Evolutionary conservation across 2,329 filamentous ascomycete species (phyloP).

Genomic region (Fusarium sp.): DNA sequence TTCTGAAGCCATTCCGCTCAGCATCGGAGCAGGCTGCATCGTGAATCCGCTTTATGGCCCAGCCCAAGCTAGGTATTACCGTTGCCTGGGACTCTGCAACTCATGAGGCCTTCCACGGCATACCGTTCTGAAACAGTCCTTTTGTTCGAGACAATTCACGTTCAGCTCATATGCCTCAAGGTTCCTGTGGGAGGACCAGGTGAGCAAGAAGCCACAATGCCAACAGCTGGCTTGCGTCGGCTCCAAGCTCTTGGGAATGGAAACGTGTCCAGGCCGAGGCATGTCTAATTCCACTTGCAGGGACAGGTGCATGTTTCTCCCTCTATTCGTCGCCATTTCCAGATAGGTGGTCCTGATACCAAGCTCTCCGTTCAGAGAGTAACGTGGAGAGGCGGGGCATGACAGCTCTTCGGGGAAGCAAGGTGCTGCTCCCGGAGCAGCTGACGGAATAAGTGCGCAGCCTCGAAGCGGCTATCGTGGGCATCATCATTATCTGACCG

Average conservation of each 20-base stretch:
- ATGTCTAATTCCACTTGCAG: conserved; percentile 2
- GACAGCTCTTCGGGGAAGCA: conserved; percentile 42
- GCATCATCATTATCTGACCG: conserved; percentile 16
- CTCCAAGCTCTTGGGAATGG: conserved; percentile 26
- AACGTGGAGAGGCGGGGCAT: conserved; percentile 37
- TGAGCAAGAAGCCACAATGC: not conserved
- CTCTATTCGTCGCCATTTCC: conserved; percentile 10
- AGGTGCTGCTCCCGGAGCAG: conserved; percentile 37
- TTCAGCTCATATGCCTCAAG: not conserved
- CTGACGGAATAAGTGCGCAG: conserved; percentile 42
- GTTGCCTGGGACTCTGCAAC: not conserved
- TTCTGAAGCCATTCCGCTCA: not conserved
- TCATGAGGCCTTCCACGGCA: not conserved
- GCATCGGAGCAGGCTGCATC: not conserved
- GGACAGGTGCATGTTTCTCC: conserved; percentile 1
- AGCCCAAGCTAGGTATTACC: not conserved
- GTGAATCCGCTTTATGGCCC: not conserved
- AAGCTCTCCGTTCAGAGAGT: conserved; percentile 19
- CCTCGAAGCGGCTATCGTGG: conserved; percentile 30
- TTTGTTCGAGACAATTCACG: not conserved
- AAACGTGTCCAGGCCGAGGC: conserved; percentile 20
- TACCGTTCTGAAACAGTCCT: not conserved
- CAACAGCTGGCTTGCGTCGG: conserved; percentile 13
- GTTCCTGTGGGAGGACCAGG: not conserved
- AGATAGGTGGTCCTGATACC: conserved; percentile 8